Evolutionary conservation across 2,329 filamentous ascomycete genomes (phyloP), one percentile per base, ranked within the genome.

Genomic region (Diatrype stigma): DNA sequence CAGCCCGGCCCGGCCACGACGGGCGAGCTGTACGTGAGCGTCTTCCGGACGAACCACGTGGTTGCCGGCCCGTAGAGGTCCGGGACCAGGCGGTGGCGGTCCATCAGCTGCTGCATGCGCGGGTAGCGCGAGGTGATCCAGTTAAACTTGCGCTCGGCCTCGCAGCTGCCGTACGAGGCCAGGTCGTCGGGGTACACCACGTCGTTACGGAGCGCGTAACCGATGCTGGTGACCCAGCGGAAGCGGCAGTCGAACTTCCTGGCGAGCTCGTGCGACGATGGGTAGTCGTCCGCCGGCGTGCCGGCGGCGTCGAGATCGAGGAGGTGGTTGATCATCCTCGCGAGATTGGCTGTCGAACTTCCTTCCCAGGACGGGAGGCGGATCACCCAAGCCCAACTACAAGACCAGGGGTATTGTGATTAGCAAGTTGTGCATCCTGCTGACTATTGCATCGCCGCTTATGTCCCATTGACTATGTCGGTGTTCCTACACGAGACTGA

Each of bases 71-170:
- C 60, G 26, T 62, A 62, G 3, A 60, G 50, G 42, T 60, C 46
- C 11, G 57, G 26, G 23, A 62, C 54, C 23, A 58, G 49, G 6
- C 52, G 23, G 37, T 55, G 51, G 14, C 51, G 53, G 21, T 32
- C 47, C 60, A 65, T 63, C n/a, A 64, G 52, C 23, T 52, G 49
- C 6, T 54, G 35, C n/a, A 65, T 48, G 26, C 52, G 55, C 14
- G 54, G 49, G 50, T 65, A 65, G 42, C 52, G 51, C 8, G 49
- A 45, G 4, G 55, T 47, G 30, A 65, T 47, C 47, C 50, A 65
- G 48, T 63, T 65, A 49, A 63, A 63, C 34, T 61, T 63, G 23
- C 53, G 54, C 49, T 61, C 60, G 4, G 56, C 59, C 51, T 65
- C 63, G n/a, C 28, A 40, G 10, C 17, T 46, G 19, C 63, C 63